Base-by-base conservation (phyloP, 192 early-diverging fungal species). In the Coemansia sp. region DNA sequence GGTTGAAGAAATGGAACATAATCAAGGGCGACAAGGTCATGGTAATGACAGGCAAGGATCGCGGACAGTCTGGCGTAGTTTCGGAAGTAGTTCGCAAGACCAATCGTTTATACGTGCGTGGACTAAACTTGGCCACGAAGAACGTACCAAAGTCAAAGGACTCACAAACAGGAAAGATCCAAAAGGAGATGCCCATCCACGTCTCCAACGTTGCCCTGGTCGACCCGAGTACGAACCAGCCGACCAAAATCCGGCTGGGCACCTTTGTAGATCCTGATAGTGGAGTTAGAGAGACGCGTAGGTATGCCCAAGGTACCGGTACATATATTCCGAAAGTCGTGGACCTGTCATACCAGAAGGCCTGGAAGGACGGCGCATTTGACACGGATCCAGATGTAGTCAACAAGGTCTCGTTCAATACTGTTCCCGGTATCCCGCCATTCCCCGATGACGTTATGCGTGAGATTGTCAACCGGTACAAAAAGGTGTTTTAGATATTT, bases 191-290 rank as follows among this genome's bases (percentile, higher is more conserved):
- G 73, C 90, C 89, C 9, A 88, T 94, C 40, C 87, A 89, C 65
- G 85, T 90, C 57, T 88, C 89, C 3, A 88, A 94, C 70, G 81
- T 94, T 5, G 84, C 87, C 9, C 66, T 94, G 61, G 80, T 94
- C n/a, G 92, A 94, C 69, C 91, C 92, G 15, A 76, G 71, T 63
- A 80, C 73, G 10, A 64, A 74, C 24, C 50, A 68, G 73, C 78
- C 82, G 15, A 76, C 82, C 7, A 79, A 74, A 65, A 70, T 84
- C 27, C 43, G 47, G n/a, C 24, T 80, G 41, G 64, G 39, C 2
- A 62, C 20, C 2, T 71, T 62, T 44, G 18, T 44, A 2, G 65
- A 84, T 40, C 78, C 82, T 0, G 68, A 79, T 5, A 79, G 70
- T 1, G 69, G 67, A 7, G 46, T 31, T 2, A 68, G 41, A 29